Conservation (phyloP, 1,284 basidiomycete genomes). For the Termitomyces sp. region DNA sequence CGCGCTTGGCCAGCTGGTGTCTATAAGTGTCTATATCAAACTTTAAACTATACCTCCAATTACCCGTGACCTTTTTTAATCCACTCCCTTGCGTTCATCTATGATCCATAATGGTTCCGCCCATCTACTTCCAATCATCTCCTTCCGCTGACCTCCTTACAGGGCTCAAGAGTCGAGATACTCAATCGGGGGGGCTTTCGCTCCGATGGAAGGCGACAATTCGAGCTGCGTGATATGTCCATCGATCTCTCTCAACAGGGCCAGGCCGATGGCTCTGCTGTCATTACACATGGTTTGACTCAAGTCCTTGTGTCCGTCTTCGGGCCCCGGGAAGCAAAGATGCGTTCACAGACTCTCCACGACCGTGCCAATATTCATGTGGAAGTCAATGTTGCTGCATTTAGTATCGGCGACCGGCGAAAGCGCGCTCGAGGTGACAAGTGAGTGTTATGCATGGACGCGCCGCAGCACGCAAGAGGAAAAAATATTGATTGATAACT, state of each 20-base stretch:
- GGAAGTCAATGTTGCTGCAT: constrained; percentile 80
- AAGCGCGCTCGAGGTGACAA: constrained; percentile 81
- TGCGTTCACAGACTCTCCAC: constrained; percentile 69
- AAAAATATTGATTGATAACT: constrained; percentile 1
- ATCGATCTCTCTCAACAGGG: constrained; percentile 78
- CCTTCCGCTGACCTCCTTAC: constrained; percentile 10
- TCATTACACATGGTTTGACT: constrained; percentile 86
- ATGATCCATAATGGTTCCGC: constrained; percentile 21
- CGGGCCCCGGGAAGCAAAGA: constrained; percentile 85
- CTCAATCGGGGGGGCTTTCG: constrained; percentile 87
- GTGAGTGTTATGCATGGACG: constrained; percentile 44
- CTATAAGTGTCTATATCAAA: background rate
- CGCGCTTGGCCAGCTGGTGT: background rate
- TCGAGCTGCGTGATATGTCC: constrained; percentile 80
- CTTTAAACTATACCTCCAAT: background rate
- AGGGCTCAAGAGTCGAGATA: constrained; percentile 82
- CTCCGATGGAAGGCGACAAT: constrained; percentile 86
- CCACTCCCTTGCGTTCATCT: constrained; percentile 1
- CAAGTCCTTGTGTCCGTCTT: constrained; percentile 83
- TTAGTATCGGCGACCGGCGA: constrained; percentile 78
- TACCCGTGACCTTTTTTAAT: constrained; percentile 1
- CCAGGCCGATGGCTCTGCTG: constrained; percentile 80
- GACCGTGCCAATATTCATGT: constrained; percentile 84
- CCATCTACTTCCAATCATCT: constrained; percentile 3
- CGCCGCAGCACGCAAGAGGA: background rate